These are phyloP conservation scores for Zymoseptoria ardabiliae DNA, from an alignment of 2,329 filamentous ascomycete species.

Conservation along the genomic window DNA sequence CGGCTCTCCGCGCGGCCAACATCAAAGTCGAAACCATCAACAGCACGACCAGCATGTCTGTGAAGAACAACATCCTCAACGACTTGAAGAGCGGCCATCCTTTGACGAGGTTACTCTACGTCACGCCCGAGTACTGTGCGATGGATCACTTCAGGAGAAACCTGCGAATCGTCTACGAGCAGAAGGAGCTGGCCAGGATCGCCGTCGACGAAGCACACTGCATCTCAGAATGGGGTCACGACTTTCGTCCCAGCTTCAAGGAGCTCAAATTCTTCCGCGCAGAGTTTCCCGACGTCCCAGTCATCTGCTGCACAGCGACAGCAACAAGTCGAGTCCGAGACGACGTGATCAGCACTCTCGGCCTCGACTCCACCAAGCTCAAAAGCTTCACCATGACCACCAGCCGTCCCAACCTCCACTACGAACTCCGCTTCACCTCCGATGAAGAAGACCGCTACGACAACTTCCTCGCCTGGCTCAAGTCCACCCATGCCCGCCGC, in stretches of 20 bases:
- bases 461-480: constrained; percentile 71
- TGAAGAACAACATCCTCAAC: constrained; percentile 62
- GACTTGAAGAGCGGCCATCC: constrained; percentile 88
- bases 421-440: constrained; percentile 77
- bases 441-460: constrained; percentile 67
- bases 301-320: constrained; percentile 89
- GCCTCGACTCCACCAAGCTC: constrained; percentile 56
- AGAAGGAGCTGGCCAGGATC: constrained; percentile 78
- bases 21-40: constrained; percentile 83
- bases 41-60: constrained; percentile 61
- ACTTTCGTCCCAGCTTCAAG: constrained; percentile 91
- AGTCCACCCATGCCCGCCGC: constrained; percentile 63
- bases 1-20: constrained; percentile 63
- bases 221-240: constrained; percentile 96
- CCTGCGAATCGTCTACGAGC: constrained; percentile 64
- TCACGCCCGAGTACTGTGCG: constrained; percentile 84
- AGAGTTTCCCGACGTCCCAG: constrained; percentile 74
- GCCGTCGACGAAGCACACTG: constrained; percentile 94
- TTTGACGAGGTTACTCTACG: constrained; percentile 74
- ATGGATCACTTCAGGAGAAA: constrained; percentile 68
- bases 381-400: constrained; percentile 78
- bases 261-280: constrained; percentile 77
- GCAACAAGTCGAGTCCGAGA: constrained; percentile 71
- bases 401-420: constrained; percentile 76
- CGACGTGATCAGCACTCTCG: constrained; percentile 74